phyloP scores from a whole-genome alignment of 441 rosid species.

The Aquilaria agallochum region DNA sequence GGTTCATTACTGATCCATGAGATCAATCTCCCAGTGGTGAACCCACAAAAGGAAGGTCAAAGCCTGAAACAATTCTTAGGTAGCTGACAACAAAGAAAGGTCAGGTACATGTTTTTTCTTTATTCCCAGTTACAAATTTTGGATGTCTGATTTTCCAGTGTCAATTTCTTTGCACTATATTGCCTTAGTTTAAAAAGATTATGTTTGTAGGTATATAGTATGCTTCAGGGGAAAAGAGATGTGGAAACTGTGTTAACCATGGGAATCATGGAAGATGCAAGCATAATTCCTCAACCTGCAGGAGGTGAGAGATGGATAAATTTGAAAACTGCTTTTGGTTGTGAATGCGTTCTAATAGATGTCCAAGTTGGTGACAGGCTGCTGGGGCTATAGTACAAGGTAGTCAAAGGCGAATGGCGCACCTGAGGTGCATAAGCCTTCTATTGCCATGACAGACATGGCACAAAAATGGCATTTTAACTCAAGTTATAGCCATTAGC shows the following conservation, averaged over 20 bases:
- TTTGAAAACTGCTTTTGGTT: no score
- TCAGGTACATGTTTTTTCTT: slow-evolving; percentile 47
- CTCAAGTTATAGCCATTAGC: no score
- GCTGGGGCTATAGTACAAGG: no score
- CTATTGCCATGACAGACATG: no score
- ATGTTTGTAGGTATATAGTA: slow-evolving; percentile 69
- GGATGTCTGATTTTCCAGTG: neutral
- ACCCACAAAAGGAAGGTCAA: slow-evolving; percentile 86
- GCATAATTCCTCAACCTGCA: slow-evolving; percentile 93
- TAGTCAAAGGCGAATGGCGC: no score
- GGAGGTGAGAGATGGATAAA: slow-evolving; percentile 49
- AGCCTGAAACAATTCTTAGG: slow-evolving; percentile 75
- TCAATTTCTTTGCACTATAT: neutral
- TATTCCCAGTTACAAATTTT: neutral
- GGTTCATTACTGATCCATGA: neutral
- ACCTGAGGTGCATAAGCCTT: no score
- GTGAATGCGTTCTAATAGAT: no score
- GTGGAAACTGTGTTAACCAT: slow-evolving; percentile 77
- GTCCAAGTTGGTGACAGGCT: no score
- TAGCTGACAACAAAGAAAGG: slow-evolving; percentile 96
- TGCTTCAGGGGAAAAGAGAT: slow-evolving; percentile 96
- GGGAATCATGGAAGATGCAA: slow-evolving; percentile 94
- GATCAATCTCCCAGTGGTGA: slow-evolving; percentile 60
- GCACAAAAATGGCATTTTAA: no score
- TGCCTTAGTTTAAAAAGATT: neutral